Evolutionary conservation across 768 basidiomycete genomes (phyloP).

Genomic region (Suillus lakei): DNA sequence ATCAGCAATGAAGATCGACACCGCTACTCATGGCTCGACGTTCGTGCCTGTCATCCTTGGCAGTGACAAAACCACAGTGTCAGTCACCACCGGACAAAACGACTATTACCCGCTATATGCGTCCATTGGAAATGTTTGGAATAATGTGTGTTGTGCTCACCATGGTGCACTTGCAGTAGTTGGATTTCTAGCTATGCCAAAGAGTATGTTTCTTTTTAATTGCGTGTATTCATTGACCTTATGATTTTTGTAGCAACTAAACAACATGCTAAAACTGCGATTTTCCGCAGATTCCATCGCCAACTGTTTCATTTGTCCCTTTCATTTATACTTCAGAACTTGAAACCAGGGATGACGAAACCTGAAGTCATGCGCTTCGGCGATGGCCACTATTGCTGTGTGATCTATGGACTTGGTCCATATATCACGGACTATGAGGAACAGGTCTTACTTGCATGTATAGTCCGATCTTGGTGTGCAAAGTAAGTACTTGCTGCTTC

Average conservation of each 20-base stretch:
- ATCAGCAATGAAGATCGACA: no score
- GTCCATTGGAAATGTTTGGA: slow-evolving; percentile 17
- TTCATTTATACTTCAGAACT: slow-evolving; percentile 25
- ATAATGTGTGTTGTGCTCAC: slow-evolving; percentile 14
- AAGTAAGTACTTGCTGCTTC: slow-evolving; percentile 28
- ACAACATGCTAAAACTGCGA: slow-evolving; percentile 17
- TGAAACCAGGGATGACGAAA: slow-evolving; percentile 34
- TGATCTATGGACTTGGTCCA: slow-evolving; percentile 39
- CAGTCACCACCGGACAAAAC: slow-evolving; percentile 27
- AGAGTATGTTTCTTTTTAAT: slow-evolving; percentile 24
- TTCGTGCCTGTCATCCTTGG: slow-evolving; percentile 28
- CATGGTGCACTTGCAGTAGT: slow-evolving; percentile 19
- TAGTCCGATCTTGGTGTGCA: slow-evolving; percentile 43
- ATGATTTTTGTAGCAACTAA: slow-evolving; percentile 4
- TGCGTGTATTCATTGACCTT: not conserved
- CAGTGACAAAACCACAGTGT: slow-evolving; percentile 34
- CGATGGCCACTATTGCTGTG: slow-evolving; percentile 37
- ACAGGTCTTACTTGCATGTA: slow-evolving; percentile 37
- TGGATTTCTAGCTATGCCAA: slow-evolving; percentile 36
- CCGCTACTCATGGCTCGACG: slow-evolving; percentile 19
- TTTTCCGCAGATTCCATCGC: slow-evolving; percentile 34
- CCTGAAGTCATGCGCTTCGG: slow-evolving; percentile 28
- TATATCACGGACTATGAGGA: slow-evolving; percentile 48
- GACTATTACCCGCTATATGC: slow-evolving; percentile 33
- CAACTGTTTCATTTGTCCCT: slow-evolving; percentile 38